Evolutionary conservation across 2,329 filamentous ascomycete species (phyloP), one percentile per base, ranked within the genome.

Genomic region (Aureobasidium zeae): DNA sequence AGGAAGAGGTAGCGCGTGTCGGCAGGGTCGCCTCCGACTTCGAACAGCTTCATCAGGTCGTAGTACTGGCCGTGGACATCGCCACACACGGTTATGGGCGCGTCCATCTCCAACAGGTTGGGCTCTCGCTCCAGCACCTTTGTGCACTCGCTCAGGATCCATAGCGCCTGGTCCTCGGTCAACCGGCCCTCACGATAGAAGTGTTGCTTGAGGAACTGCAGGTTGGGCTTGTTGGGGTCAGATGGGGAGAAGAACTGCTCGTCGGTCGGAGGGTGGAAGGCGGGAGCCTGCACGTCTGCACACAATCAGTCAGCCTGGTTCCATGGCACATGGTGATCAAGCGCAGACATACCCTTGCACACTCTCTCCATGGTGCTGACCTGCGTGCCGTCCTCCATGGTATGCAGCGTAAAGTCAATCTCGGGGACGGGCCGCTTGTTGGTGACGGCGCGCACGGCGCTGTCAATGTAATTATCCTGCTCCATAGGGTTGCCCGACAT

Each of bases 1-100:
- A 98, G 71, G 68, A 98, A 98, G 48, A 98, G 77, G 66, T 98
- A 98, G 59, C 91, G 73, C 21, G 91, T 98, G 69, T 98, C 91
- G 43, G 89, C 79, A 29, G 91, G 91, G 64, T 98, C 91, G 52
- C 91, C 91, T 53, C 91, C 91, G 39, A 98, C 91, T 66, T 98
- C 91, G 59, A 98, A 98, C 24, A 98, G 75, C 73, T 98, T 98
- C 91, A 98, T 98, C 61, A 98, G 69, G 65, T 98, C 91, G 65
- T 94, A 98, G 70, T 96, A 98, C 69, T 98, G 91, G 54, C 91
- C 91, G 66, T 98, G 91, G 44, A 98, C 88, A 60, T 98, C 91
- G 61, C 91, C 91, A 59, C 91, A 98, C 38, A 98, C 91, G 8
- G 91, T 98, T 61, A 98, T 98, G 49, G 91, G 91, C 29, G 91